Evolutionary conservation across 2,329 filamentous ascomycete species (phyloP).

Genomic region (Bertia moriformis): DNA sequence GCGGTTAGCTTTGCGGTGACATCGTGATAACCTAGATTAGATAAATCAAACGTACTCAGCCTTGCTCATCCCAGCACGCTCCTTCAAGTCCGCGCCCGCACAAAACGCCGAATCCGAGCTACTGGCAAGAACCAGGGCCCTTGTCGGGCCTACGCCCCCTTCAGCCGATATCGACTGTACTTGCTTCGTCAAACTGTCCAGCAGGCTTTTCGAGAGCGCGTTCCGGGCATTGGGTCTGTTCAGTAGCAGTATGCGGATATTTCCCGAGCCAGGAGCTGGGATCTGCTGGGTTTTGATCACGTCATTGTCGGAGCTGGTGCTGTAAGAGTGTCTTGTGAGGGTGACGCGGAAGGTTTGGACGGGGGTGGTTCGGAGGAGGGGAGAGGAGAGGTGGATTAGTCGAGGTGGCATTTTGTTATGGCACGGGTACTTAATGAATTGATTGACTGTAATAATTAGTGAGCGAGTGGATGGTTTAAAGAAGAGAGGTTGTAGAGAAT

Average conservation of each 20-base stretch:
- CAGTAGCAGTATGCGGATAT: neutral
- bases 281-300: neutral
- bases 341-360: neutral
- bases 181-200: neutral
- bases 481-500: too few species aligned
- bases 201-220: neutral
- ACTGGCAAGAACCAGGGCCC: slow-evolving; percentile 72
- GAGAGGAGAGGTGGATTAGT: neutral
- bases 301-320: slow-evolving; percentile 1
- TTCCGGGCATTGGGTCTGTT: neutral
- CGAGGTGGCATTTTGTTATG: neutral
- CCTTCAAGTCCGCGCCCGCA: slow-evolving; percentile 87
- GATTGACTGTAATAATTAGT: too few species aligned
- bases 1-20: neutral
- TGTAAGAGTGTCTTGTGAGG: neutral
- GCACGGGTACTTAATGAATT: too few species aligned
- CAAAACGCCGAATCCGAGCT: slow-evolving; percentile 82
- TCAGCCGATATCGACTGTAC: slow-evolving; percentile 14
- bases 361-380: neutral
- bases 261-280: neutral
- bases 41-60: slow-evolving; percentile 44
- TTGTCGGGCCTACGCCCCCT: slow-evolving; percentile 41
- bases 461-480: too few species aligned
- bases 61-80: slow-evolving; percentile 60
- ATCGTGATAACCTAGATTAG: neutral